Conservation (phyloP, 345 rosid species). For the Lepidium aucheri region DNA sequence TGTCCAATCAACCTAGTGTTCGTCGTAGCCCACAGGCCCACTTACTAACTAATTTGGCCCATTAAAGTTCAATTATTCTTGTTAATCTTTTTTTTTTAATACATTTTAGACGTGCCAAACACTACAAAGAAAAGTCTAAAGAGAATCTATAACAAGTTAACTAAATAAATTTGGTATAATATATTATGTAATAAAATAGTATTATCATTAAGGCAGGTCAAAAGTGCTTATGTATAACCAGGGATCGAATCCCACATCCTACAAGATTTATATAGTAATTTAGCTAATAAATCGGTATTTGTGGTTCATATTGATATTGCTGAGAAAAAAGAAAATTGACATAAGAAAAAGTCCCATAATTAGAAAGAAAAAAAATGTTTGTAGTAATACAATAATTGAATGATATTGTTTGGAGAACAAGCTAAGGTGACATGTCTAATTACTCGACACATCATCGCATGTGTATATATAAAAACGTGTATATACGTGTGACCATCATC, state of each 20-base stretch:
- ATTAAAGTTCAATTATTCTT: not conserved
- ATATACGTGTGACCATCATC: not conserved
- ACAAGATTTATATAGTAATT: too few relatives aligned
- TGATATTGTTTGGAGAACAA: slow-evolving; percentile 15
- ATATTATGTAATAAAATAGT: not conserved
- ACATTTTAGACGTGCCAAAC: slow-evolving; percentile 1
- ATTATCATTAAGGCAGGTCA: too few relatives aligned
- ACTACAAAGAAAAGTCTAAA: not conserved
- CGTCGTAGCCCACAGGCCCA: not conserved
- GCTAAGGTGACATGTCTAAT: slow-evolving; percentile 12
- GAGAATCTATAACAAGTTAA: not conserved
- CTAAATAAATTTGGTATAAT: not conserved
- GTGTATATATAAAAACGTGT: not conserved
- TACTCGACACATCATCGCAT: not conserved
- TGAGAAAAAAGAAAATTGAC: too few relatives aligned
- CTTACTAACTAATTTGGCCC: not conserved
- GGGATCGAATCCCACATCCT: too few relatives aligned
- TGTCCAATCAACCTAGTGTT: not conserved
- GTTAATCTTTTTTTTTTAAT: too few relatives aligned
- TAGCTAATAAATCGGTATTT: too few relatives aligned
- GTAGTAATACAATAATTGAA: not conserved
- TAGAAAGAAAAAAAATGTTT: not conserved
- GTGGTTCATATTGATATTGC: too few relatives aligned
- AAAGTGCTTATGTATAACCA: too few relatives aligned
- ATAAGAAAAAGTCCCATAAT: not conserved